A percentile compares a stretch with the other conserved stretches of the same genome.
phyloP scores from a whole-genome alignment of 2,329 filamentous ascomycete genomes.

The Calonectria pseudoreteaudii region DNA sequence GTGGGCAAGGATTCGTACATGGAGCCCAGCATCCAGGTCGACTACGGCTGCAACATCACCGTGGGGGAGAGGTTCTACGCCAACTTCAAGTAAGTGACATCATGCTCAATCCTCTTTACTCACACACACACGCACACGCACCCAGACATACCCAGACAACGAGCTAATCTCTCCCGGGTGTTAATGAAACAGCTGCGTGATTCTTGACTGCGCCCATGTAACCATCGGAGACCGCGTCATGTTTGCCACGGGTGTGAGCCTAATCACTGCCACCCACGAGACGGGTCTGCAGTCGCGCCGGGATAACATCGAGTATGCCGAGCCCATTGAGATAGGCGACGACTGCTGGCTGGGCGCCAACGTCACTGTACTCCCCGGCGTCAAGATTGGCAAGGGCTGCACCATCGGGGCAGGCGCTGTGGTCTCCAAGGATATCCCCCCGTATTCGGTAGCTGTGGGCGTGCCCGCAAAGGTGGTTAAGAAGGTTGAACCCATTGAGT shows the following conservation, averaged over 20 bases:
- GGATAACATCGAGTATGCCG: slow-evolving; percentile 53
- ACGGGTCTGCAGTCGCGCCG: slow-evolving; percentile 65
- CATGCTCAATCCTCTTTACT: too few relatives aligned
- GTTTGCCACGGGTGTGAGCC: slow-evolving; percentile 76
- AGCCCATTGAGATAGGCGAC: slow-evolving; percentile 75
- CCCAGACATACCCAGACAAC: too few relatives aligned
- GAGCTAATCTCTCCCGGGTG: background rate
- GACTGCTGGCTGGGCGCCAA: slow-evolving; percentile 86
- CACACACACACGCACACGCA: too few relatives aligned
- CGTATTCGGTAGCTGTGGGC: background rate
- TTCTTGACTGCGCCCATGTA: slow-evolving; percentile 79
- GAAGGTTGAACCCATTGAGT: background rate
- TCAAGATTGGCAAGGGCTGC: slow-evolving; percentile 80
- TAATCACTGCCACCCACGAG: slow-evolving; percentile 79
- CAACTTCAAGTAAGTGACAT: slow-evolving; percentile 53
- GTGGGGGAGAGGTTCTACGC: slow-evolving; percentile 71
- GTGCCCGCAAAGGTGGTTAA: background rate
- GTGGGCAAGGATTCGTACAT: slow-evolving; percentile 57
- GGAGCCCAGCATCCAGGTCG: slow-evolving; percentile 70
- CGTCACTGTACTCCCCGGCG: slow-evolving; percentile 77
- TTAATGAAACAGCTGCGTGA: slow-evolving; percentile 56
- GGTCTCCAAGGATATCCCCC: slow-evolving; percentile 56
- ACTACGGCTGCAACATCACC: slow-evolving; percentile 74
- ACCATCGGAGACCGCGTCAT: slow-evolving; percentile 76
- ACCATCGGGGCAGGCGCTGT: slow-evolving; percentile 86